Evolutionary conservation across 768 basidiomycete genomes (phyloP).

Genomic region (Pholiota molesta): DNA sequence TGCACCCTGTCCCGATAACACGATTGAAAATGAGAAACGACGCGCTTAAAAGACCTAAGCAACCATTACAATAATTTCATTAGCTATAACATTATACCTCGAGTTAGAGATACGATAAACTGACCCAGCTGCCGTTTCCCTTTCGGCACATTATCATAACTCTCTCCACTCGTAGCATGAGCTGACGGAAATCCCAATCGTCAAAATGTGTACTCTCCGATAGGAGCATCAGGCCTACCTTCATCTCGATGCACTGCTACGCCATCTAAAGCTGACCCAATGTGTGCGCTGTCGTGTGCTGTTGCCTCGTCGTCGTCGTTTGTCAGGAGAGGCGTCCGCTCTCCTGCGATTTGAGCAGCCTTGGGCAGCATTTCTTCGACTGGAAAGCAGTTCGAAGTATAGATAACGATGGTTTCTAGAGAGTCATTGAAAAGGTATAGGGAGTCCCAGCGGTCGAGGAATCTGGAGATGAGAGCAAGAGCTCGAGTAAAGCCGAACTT

Average conservation of each 20-base stretch:
- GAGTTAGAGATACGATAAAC: conserved; percentile 11
- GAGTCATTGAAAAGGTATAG: too few relatives aligned
- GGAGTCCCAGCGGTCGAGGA: too few relatives aligned
- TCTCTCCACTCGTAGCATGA: conserved; percentile 33
- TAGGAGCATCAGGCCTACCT: conserved; percentile 7
- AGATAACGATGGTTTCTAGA: too few relatives aligned
- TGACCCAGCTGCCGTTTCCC: conserved; percentile 54
- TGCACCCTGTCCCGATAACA: conserved; percentile 73
- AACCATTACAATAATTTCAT: not conserved
- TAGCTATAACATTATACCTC: not conserved
- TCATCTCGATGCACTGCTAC: conserved; percentile 17
- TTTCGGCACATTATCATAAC: conserved; percentile 49
- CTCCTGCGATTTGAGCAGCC: not conserved
- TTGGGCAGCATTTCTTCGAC: not conserved
- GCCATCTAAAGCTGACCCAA: conserved; percentile 19
- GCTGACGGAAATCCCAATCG: not conserved
- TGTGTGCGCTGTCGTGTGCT: not conserved
- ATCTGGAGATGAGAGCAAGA: too few relatives aligned
- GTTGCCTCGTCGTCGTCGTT: not conserved
- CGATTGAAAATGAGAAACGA: conserved; percentile 75
- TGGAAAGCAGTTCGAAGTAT: too few relatives aligned
- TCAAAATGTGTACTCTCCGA: not conserved
- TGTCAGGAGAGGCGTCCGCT: conserved; percentile 10
- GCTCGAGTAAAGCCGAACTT: too few relatives aligned
- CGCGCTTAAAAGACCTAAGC: conserved; percentile 52